Evolutionary conservation across 495 filamentous ascomycete genomes (phyloP), one percentile per base, ranked within the genome.

Genomic region (Haplographium delicatum): DNA sequence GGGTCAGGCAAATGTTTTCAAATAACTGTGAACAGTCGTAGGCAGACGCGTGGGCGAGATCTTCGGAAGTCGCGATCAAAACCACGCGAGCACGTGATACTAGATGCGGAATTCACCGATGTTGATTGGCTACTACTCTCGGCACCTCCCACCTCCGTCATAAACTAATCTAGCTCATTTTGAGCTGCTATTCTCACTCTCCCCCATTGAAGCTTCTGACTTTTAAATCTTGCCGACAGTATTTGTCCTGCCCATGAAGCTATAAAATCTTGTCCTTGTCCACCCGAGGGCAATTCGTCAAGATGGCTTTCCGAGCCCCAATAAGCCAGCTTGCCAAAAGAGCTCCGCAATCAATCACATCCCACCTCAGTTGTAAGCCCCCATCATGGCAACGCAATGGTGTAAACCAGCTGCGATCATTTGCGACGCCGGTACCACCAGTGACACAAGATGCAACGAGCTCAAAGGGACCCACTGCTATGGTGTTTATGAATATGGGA

Each of bases 401-500:
- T 56, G 45, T 48, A 62, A 57, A 47, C 16, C 73, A 75, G 56
- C 50, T 51, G 35, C 66, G 79, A 54, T 66, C 68, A 55, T 71
- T 88, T 43, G 85, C 86, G 16, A 88, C 82, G 24, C 75, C 81
- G 23, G 77, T 76, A 0, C 85, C 85, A 3, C 86, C 90, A 3
- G 86, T 89, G 4, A 88, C 83, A 4, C 85, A 89, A 61, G 72
- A 85, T 78, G 34, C 52, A 16, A 54, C 52, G 7, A 35, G 50
- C 19, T 57, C 52, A 11, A 56, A 57, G 23, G 76, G 76, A 4
- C 75, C 75, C n/a, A 99, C 94, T 0, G 94, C 94, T 31, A 95
- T 99, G 79, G 91, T 99, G 5, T 95, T 99, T 54, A 78, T 99
- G 66, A 99, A 99, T 70, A 99, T 99, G 94, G 94, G 94, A 47